Percentiles rank a stretch among this genome's conserved stretches.
phyloP scores from a whole-genome alignment of 306 rosid species.

The Acacia confusa region DNA sequence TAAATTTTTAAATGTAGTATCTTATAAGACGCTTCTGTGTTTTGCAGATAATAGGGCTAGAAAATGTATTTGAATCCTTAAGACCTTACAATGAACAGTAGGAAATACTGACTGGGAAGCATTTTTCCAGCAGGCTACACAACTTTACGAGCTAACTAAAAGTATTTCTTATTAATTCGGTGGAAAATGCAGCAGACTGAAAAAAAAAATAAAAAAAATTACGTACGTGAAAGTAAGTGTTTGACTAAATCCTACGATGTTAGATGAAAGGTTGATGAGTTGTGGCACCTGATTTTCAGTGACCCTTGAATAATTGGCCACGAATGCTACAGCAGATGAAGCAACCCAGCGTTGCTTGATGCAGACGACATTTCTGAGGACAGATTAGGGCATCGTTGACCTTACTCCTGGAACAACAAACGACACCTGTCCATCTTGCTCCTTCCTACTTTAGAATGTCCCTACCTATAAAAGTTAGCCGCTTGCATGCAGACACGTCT shows the following conservation, averaged over 20 bases:
- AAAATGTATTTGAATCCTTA: not conserved
- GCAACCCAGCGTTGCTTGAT: slow-evolving; percentile 32
- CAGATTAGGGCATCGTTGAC: slow-evolving; percentile 44
- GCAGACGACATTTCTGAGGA: slow-evolving; percentile 40
- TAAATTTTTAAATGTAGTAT: not conserved
- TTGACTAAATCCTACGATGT: slow-evolving; percentile 44
- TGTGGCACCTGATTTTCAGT: slow-evolving; percentile 60
- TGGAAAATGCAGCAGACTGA: not conserved
- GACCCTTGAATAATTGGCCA: slow-evolving; percentile 42
- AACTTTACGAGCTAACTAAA: not conserved
- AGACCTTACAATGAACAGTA: slow-evolving; percentile 17
- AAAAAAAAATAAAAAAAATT: not conserved
- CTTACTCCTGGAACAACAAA: slow-evolving; percentile 31
- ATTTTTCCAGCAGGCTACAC: slow-evolving; percentile 6
- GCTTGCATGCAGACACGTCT: slow-evolving; percentile 30
- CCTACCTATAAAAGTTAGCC: slow-evolving; percentile 39
- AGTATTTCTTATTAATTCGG: not conserved
- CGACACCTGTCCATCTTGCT: slow-evolving; percentile 38
- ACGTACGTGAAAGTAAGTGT: not conserved
- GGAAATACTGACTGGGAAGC: slow-evolving; percentile 27
- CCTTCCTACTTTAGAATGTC: not conserved
- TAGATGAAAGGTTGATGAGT: slow-evolving; percentile 81
- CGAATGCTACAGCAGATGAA: slow-evolving; percentile 30
- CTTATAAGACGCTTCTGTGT: not conserved
- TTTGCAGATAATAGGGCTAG: not conserved